Conservation (phyloP, 208 protist species). For the Trypanosoma melophagium region DNA sequence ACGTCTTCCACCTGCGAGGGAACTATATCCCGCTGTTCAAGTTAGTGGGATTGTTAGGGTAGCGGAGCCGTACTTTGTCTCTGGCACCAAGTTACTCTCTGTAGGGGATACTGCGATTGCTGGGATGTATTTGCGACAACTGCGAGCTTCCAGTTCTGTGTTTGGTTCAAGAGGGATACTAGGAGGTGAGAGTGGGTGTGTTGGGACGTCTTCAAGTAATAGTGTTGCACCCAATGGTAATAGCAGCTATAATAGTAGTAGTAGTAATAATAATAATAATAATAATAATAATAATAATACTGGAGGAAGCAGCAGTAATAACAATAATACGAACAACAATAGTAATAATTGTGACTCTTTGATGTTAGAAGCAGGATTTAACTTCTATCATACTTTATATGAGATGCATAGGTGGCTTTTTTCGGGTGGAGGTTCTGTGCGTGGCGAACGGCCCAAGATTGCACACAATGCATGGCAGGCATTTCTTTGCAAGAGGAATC, state of each 20-base stretch:
- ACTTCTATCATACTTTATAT: conserved; percentile 18
- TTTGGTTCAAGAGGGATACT: background rate
- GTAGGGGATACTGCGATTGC: background rate
- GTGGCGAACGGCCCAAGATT: conserved; percentile 1
- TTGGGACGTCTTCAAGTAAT: background rate
- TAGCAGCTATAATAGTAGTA: background rate
- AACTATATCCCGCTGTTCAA: conserved; percentile 7
- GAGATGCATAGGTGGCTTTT: conserved; percentile 24
- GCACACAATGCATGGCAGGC: conserved; percentile 45
- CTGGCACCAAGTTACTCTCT: background rate
- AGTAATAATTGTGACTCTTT: background rate
- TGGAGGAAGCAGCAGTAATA: background rate
- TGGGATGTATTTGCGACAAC: conserved; percentile 18
- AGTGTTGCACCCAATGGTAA: background rate
- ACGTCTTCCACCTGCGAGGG: conserved; percentile 5
- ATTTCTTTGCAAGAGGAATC: conserved; percentile 57
- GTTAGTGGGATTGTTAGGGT: background rate
- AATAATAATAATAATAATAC: background rate
- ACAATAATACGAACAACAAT: background rate
- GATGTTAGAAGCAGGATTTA: conserved; percentile 7
- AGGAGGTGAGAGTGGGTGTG: background rate
- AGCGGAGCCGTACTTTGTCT: background rate
- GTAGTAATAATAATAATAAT: background rate
- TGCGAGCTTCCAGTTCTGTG: conserved; percentile 12
- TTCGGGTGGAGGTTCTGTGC: background rate